Conservation (phyloP, 257 asterid genomes). For the Rehmannia glutinosa region DNA sequence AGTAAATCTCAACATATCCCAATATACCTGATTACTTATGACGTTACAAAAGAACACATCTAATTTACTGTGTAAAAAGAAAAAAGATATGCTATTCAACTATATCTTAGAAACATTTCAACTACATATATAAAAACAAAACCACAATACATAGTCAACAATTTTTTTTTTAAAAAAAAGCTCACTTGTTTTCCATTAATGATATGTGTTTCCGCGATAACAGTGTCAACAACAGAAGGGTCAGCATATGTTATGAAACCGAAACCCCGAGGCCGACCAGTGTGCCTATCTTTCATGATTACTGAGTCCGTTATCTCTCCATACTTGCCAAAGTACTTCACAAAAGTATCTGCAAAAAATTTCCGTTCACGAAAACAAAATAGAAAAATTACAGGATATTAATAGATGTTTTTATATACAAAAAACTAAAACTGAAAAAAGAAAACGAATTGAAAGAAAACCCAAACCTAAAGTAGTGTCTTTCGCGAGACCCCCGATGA, state of each 20-base stretch:
- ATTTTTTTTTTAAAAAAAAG: background rate
- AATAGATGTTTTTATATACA: background rate
- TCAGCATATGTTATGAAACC: conserved; percentile 90
- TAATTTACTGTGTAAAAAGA: background rate
- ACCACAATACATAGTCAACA: background rate
- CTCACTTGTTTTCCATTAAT: conserved; percentile 91
- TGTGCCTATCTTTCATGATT: conserved; percentile 86
- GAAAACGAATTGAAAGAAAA: background rate
- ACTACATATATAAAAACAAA: background rate
- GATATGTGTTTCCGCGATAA: conserved; percentile 79
- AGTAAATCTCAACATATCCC: background rate
- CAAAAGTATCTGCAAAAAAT: conserved; percentile 54
- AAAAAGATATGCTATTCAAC: background rate
- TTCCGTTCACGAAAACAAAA: background rate
- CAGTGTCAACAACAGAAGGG: conserved; percentile 78
- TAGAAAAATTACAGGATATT: background rate
- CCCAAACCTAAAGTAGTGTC: conserved; percentile 72
- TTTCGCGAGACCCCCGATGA: conserved; percentile 89
- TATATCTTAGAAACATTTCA: background rate
- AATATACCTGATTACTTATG: background rate
- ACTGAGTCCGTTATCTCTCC: conserved; percentile 97
- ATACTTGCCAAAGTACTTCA: conserved; percentile 92
- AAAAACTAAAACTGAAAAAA: background rate
- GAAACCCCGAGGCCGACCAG: conserved; percentile 94
- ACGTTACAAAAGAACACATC: background rate